Base-by-base conservation (phyloP, 257 asterid genomes). In the Anisodus acutangulus region DNA sequence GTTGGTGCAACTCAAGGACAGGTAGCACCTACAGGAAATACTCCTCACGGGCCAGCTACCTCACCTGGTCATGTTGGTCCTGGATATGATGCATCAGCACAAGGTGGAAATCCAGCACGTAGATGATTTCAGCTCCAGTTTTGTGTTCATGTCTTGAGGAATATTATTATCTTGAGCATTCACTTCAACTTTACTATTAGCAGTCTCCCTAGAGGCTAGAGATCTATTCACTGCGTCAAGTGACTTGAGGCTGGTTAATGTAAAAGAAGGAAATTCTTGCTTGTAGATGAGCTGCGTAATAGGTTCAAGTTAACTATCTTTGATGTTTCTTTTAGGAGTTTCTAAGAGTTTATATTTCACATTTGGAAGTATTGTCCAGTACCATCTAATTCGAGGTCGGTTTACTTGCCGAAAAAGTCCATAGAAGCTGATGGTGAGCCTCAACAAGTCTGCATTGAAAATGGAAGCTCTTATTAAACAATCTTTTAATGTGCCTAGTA, bases 1-100 rank as follows among this genome's bases (percentile, higher is more conserved):
- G 45, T 85, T 84, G 87, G 79, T 35, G 92, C 91, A 63, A 88
- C 92, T 83, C 95, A 90, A 85, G 97, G 93, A 59, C 97, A 81
- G 84, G 89, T 79, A 22, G 89, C 88, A 88, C 78, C 89, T 49
- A 11, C 58, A 35, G 87, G 87, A 31, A 90, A 87, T 85, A 70
- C 83, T 22, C 83, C 87, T 64, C 88, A 89, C 85, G 88, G 84
- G 8, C 88, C 91, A 55, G 84, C 93, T 69, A 68, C 91, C 22
- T 92, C 91, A 4, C 87, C 89, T 57, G 60, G 85, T 70, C 88
- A 86, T 78, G 88, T 85, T 22, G 93, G 86, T 83, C 80, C 86
- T 15, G 97, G 92, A 45, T 87, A 90, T 79, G 97, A 93, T 81
- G 82, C 81, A 7, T 84, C 81, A 26, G 63, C 88, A 22, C 89